A percentile compares a stretch with the other conserved stretches of the same genome.
Conservation (phyloP, 306 rosid genomes). For the Trichosanthes cucumerina region DNA sequence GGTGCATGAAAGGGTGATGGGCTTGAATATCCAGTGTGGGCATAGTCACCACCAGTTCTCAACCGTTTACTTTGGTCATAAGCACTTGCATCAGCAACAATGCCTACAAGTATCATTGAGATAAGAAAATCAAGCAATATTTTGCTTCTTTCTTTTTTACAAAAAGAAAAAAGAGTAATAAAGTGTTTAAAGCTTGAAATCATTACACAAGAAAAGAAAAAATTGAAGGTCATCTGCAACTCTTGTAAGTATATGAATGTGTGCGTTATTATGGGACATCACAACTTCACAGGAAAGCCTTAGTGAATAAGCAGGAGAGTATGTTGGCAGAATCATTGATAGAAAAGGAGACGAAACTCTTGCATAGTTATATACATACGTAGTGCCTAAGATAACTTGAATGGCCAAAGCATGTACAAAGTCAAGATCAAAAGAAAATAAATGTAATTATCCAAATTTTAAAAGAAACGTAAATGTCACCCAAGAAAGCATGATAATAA, state of each 20-base stretch:
- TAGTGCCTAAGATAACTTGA: neutral
- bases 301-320: neutral
- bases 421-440: neutral
- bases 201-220: neutral
- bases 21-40: constrained; percentile 63
- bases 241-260: neutral
- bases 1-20: constrained; percentile 89
- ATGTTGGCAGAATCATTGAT: too few species aligned
- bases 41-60: constrained; percentile 73
- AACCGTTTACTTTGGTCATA: constrained; percentile 81
- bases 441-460: neutral
- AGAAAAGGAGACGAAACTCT: neutral
- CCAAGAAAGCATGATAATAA: neutral
- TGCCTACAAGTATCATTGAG: constrained; percentile 27
- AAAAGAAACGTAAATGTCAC: neutral
- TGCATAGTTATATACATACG: neutral
- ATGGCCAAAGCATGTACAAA: neutral
- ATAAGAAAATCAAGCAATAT: constrained; percentile 12
- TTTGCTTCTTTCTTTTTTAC: neutral
- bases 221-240: neutral
- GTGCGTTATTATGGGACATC: neutral
- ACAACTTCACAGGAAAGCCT: neutral
- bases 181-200: neutral
- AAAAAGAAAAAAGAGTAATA: neutral
- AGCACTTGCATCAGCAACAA: constrained; percentile 64